Percentiles rank a stretch among this genome's conserved stretches.
These are phyloP conservation scores for Metarhizium guizhouense DNA, from an alignment of 2,329 filamentous ascomycete genomes.

Conservation along the genomic window DNA sequence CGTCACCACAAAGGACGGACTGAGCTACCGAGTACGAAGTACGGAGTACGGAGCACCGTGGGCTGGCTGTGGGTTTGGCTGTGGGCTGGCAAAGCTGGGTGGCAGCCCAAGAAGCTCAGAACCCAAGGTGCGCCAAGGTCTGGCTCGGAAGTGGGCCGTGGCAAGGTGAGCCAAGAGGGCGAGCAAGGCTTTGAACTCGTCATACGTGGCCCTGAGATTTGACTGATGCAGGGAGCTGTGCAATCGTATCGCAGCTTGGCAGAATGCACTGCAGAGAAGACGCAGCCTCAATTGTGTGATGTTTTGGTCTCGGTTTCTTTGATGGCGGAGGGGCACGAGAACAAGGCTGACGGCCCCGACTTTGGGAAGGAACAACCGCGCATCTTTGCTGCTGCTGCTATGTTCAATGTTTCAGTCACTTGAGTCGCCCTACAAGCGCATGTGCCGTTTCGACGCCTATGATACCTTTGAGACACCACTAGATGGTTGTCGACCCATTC, in stretches of 20 bases:
- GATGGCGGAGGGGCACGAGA: neutral
- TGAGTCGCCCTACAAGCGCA: no score
- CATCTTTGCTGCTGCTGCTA: neutral
- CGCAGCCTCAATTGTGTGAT: no score
- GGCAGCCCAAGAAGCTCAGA: neutral
- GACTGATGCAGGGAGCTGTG: no score
- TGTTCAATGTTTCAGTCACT: no score
- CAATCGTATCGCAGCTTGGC: neutral
- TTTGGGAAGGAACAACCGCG: neutral
- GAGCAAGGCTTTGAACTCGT: neutral
- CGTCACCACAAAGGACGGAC: neutral
- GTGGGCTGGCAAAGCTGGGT: no score
- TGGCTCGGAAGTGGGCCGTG: neutral
- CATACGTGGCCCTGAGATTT: no score
- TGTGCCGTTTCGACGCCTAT: no score
- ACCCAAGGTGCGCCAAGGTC: neutral
- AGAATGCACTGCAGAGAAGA: neutral
- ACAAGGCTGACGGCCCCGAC: neutral
- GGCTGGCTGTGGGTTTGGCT: no score
- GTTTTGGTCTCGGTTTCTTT: neutral
- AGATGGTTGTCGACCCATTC: neutral
- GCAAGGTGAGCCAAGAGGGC: neutral
- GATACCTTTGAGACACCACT: no score
- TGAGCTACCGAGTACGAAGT: neutral
- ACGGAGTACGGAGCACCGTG: no score